Evolutionary conservation across 192 early-diverging fungal species (phyloP).

Genomic region (Linnemannia hyalina): DNA sequence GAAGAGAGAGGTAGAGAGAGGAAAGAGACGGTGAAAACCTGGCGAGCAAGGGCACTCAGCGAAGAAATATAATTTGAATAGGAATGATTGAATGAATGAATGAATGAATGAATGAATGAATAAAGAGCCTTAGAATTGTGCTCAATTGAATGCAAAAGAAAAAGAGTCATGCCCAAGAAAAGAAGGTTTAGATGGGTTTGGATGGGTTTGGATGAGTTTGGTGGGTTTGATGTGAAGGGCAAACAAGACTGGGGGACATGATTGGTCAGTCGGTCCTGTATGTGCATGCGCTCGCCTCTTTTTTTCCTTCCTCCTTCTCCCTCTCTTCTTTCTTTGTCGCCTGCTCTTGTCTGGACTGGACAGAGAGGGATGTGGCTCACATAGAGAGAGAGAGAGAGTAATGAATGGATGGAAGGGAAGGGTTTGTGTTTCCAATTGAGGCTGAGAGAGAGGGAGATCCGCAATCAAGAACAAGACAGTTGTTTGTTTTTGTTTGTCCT

Average conservation of each 20-base stretch:
- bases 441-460: too few species aligned
- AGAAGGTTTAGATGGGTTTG: conserved; percentile 1
- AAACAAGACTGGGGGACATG: not conserved
- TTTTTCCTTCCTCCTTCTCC: not conserved
- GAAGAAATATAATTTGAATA: not conserved
- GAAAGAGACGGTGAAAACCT: too few species aligned
- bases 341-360: too few species aligned
- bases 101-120: not conserved
- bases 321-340: not conserved
- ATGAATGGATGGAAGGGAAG: too few species aligned
- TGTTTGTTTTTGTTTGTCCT: too few species aligned
- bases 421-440: too few species aligned
- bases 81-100: not conserved
- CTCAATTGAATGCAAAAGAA: not conserved
- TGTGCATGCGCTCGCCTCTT: not conserved
- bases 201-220: not conserved
- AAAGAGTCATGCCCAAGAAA: not conserved
- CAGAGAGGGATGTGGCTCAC: too few species aligned
- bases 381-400: too few species aligned
- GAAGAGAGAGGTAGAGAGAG: too few species aligned
- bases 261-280: not conserved
- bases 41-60: not conserved
- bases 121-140: not conserved
- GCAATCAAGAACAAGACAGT: too few species aligned
- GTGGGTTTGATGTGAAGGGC: not conserved